phyloP scores from a whole-genome alignment of 2,329 filamentous ascomycete species.

The Ilyonectria robusta region DNA sequence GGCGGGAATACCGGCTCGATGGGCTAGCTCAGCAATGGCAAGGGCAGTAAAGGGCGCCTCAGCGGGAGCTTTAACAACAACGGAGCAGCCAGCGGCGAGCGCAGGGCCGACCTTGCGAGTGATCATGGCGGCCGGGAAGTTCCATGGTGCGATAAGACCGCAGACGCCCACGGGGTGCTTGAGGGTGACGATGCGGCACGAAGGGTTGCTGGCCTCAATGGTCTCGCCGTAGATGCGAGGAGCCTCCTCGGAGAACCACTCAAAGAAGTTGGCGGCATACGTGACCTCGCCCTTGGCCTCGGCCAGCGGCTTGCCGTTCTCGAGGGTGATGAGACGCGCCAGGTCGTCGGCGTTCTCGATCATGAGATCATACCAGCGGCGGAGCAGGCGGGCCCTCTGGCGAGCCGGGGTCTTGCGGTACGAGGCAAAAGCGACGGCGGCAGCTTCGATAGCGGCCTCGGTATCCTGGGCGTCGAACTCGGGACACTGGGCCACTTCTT shows the following conservation, averaged over 20 bases:
- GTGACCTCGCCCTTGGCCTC: slow-evolving; percentile 71
- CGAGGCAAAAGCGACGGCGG: slow-evolving; percentile 69
- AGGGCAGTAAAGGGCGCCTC: slow-evolving; percentile 92
- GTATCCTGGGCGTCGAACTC: slow-evolving; percentile 80
- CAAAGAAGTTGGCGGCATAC: slow-evolving; percentile 73
- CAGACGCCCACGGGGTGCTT: slow-evolving; percentile 54
- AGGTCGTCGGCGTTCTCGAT: slow-evolving; percentile 76
- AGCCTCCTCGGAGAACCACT: slow-evolving; percentile 77
- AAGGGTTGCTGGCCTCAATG: slow-evolving; percentile 71
- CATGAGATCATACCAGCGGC: slow-evolving; percentile 78
- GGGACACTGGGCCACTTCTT: slow-evolving; percentile 78
- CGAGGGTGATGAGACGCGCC: slow-evolving; percentile 77
- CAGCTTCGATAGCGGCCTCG: slow-evolving; percentile 78
- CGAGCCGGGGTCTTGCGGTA: slow-evolving; percentile 74
- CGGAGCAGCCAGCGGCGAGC: slow-evolving; percentile 79
- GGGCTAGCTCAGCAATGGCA: slow-evolving; percentile 85
- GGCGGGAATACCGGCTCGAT: slow-evolving; percentile 86
- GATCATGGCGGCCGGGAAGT: slow-evolving; percentile 72
- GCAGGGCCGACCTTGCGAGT: slow-evolving; percentile 64
- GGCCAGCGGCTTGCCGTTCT: slow-evolving; percentile 79
- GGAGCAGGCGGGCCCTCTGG: slow-evolving; percentile 70
- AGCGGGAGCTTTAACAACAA: slow-evolving; percentile 88
- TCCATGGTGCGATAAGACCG: slow-evolving; percentile 61
- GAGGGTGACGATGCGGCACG: slow-evolving; percentile 63
- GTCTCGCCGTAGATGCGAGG: slow-evolving; percentile 60